Conservation (phyloP, 257 asterid genomes). For the Rauvolfia tetraphylla region DNA sequence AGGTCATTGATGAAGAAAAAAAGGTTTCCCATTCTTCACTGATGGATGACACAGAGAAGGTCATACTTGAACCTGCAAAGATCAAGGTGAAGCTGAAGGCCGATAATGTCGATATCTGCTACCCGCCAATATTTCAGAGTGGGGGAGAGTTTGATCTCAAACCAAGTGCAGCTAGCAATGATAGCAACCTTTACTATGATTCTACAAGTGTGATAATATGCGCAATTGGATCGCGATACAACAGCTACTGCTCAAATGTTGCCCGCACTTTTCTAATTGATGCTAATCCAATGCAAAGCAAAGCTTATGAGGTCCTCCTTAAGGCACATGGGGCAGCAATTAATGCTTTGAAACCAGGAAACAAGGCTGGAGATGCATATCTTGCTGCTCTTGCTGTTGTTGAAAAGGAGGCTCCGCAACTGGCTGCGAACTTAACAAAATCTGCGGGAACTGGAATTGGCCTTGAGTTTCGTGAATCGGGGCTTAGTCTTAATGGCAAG, state of each 20-base stretch:
- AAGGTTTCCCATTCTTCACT: constrained; percentile 18
- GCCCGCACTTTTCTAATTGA: constrained; percentile 17
- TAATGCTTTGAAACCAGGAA: constrained; percentile 17
- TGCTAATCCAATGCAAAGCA: constrained; percentile 16
- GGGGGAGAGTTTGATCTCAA: constrained; percentile 15
- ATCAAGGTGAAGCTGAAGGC: constrained; percentile 22
- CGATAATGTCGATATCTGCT: constrained; percentile 26
- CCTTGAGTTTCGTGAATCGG: constrained; percentile 19
- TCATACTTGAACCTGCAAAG: constrained; percentile 21
- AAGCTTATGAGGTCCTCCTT: constrained; percentile 14
- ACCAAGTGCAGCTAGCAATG: constrained; percentile 15
- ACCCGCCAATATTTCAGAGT: constrained; percentile 28
- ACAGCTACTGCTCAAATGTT: constrained; percentile 22
- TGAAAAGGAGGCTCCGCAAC: constrained; percentile 17
- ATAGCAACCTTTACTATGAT: constrained; percentile 17
- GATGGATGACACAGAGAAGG: constrained; percentile 23
- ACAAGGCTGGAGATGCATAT: constrained; percentile 9
- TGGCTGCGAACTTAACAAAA: constrained; percentile 18
- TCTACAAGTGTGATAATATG: constrained; percentile 18
- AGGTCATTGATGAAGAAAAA: constrained; percentile 25
- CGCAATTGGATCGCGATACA: constrained; percentile 14
- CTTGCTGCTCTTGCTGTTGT: constrained; percentile 13
- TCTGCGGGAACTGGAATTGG: constrained; percentile 19
- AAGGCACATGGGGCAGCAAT: constrained; percentile 20
- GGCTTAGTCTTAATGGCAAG: constrained; percentile 11